These are phyloP conservation scores for Allantophomopsis cytisporea DNA, from an alignment of 2,329 filamentous ascomycete genomes.

Conservation along the genomic window DNA sequence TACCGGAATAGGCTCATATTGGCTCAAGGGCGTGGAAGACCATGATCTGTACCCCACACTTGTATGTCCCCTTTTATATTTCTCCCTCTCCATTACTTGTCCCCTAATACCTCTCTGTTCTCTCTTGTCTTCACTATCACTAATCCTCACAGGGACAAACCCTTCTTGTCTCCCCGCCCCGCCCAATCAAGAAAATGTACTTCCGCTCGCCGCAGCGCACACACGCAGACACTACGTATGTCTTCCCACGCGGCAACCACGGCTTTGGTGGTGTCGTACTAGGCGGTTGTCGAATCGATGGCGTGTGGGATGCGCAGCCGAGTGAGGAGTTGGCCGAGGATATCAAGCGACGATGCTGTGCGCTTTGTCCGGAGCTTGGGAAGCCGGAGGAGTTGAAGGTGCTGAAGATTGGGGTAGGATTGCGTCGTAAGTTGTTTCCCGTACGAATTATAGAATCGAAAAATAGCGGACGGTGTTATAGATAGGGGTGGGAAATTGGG, in stretches of 20 bases:
- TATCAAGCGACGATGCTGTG: slow-evolving; percentile 20
- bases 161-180: slow-evolving; percentile 23
- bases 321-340: slow-evolving; percentile 17
- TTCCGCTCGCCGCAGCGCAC: slow-evolving; percentile 26
- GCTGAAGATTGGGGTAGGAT: slow-evolving; percentile 19
- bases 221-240: slow-evolving; percentile 26
- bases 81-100: too few relatives aligned
- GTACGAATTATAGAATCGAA: slow-evolving; percentile 7
- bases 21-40: slow-evolving; percentile 14
- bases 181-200: slow-evolving; percentile 23
- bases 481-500: slow-evolving; percentile 3
- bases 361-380: slow-evolving; percentile 19
- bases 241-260: slow-evolving; percentile 25
- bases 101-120: background rate
- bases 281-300: slow-evolving; percentile 19
- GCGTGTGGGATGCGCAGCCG: slow-evolving; percentile 18
- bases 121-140: background rate
- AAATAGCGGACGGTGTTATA: slow-evolving; percentile 5
- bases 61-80: slow-evolving; percentile 1
- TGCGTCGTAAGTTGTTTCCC: slow-evolving; percentile 13
- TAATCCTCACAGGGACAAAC: slow-evolving; percentile 13
- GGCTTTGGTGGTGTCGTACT: slow-evolving; percentile 18
- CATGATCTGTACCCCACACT: slow-evolving; percentile 15
- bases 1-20: slow-evolving; percentile 12
- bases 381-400: slow-evolving; percentile 19